phyloP scores from a whole-genome alignment of 768 basidiomycete genomes.

The Termitomyces titanicus region DNA sequence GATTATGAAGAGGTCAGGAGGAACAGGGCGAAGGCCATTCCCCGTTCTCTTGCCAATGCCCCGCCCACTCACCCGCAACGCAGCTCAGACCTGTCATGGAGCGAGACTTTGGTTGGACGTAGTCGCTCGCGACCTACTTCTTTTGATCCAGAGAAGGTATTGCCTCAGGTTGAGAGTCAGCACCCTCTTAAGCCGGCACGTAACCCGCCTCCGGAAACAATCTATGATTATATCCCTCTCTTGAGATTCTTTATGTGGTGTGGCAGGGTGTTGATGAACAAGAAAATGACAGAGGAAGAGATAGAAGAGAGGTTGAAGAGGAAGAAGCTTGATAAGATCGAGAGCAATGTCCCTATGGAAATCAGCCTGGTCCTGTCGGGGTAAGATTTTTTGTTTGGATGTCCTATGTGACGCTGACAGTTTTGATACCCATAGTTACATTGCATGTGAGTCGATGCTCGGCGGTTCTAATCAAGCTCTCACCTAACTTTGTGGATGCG shows the following conservation, averaged over 20 bases:
- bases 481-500: too few species aligned
- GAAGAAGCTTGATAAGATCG: constrained; percentile 34
- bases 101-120: constrained; percentile 10
- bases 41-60: constrained; percentile 6
- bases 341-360: constrained; percentile 62
- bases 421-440: constrained; percentile 31
- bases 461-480: too few species aligned
- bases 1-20: constrained; percentile 13
- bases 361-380: constrained; percentile 50
- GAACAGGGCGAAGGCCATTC: neutral
- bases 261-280: constrained; percentile 19
- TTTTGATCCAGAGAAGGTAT: constrained; percentile 33
- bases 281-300: constrained; percentile 15
- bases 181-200: constrained; percentile 49
- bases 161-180: constrained; percentile 26
- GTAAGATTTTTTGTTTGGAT: constrained; percentile 18
- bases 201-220: constrained; percentile 45
- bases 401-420: neutral
- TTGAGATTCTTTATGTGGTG: constrained; percentile 49
- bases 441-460: constrained; percentile 30
- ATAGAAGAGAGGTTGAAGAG: constrained; percentile 24
- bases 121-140: constrained; percentile 13
- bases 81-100: constrained; percentile 17
- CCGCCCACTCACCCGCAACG: constrained; percentile 11
- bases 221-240: constrained; percentile 54